A percentile compares a stretch with the other conserved stretches of the same genome.
Conservation (phyloP, 495 filamentous ascomycete species). For the Pseudoneurospora amorphoporcata region DNA sequence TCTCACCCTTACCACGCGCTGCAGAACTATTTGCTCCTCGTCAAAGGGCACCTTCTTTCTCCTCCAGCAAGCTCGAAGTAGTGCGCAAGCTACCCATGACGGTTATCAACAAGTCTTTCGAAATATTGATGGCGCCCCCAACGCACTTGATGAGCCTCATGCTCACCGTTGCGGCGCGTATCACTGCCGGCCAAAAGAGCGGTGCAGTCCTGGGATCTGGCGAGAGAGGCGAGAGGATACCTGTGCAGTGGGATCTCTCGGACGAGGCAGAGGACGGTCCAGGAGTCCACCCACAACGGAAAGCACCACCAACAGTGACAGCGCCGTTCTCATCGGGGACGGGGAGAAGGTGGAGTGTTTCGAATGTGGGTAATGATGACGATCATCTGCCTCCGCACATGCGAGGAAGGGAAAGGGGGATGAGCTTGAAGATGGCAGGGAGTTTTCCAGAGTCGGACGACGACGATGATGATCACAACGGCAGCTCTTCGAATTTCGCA, state of each 20-base stretch:
- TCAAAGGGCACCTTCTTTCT: conserved; percentile 1
- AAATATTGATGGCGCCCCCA: conserved; percentile 65
- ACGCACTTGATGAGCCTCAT: conserved; percentile 65
- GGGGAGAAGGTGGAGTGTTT: neutral
- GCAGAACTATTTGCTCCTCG: conserved; percentile 54
- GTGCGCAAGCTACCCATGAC: conserved; percentile 50
- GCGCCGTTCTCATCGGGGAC: conserved; percentile 1
- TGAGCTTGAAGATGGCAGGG: conserved; percentile 16
- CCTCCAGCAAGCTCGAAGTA: conserved; percentile 21
- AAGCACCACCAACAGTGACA: conserved; percentile 8
- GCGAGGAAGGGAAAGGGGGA: neutral
- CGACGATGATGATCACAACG: neutral
- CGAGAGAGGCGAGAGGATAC: conserved; percentile 40
- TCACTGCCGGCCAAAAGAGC: conserved; percentile 53
- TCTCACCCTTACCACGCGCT: conserved; percentile 61
- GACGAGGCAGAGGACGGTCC: conserved; percentile 28
- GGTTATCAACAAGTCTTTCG: conserved; percentile 64
- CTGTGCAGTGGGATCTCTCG: conserved; percentile 45
- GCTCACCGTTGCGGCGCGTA: conserved; percentile 66
- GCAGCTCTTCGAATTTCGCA: neutral
- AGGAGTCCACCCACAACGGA: conserved; percentile 17
- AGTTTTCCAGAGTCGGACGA: conserved; percentile 19
- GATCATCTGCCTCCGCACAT: neutral
- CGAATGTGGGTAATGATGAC: neutral
- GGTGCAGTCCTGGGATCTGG: conserved; percentile 38